Percentiles rank a stretch among this genome's conserved stretches.
Evolutionary conservation across 176 grass and related monocot genomes (phyloP).

Genomic region (Oryza punctata): DNA sequence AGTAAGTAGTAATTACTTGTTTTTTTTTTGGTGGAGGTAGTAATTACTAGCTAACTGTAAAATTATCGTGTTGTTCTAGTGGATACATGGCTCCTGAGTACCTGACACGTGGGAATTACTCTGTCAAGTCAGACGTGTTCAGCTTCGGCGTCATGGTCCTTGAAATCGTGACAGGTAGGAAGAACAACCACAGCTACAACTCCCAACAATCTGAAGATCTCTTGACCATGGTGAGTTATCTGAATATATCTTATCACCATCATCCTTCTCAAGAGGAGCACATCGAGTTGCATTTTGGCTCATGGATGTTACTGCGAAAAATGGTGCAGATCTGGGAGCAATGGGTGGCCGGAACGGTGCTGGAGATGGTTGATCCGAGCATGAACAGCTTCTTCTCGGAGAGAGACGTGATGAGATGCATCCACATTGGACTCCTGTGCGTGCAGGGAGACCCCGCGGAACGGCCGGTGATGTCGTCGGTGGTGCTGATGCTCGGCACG

Average conservation of each 20-base stretch:
- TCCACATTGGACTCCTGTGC: slow-evolving; percentile 38
- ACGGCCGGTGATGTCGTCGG: slow-evolving; percentile 46
- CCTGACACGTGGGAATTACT: background rate
- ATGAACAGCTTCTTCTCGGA: background rate
- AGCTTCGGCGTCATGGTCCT: background rate
- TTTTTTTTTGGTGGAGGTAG: too few relatives aligned
- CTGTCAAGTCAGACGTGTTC: background rate
- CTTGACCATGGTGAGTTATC: background rate
- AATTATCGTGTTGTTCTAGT: background rate
- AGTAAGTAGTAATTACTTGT: too few relatives aligned
- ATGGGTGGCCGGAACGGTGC: slow-evolving; percentile 26
- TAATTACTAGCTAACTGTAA: background rate
- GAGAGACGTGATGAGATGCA: slow-evolving; percentile 31
- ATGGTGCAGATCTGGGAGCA: slow-evolving; percentile 27
- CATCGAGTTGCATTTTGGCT: background rate
- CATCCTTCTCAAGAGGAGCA: background rate
- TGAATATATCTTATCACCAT: background rate
- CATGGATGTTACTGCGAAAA: background rate
- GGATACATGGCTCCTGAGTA: background rate
- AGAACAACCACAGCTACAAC: background rate
- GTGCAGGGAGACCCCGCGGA: slow-evolving; percentile 30
- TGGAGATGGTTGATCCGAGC: slow-evolving; percentile 22
- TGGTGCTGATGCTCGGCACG: slow-evolving; percentile 35
- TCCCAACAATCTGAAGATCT: background rate
- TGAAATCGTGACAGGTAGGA: background rate